Conservation (phyloP, 345 rosid genomes). For the Corchorus olitorius region DNA sequence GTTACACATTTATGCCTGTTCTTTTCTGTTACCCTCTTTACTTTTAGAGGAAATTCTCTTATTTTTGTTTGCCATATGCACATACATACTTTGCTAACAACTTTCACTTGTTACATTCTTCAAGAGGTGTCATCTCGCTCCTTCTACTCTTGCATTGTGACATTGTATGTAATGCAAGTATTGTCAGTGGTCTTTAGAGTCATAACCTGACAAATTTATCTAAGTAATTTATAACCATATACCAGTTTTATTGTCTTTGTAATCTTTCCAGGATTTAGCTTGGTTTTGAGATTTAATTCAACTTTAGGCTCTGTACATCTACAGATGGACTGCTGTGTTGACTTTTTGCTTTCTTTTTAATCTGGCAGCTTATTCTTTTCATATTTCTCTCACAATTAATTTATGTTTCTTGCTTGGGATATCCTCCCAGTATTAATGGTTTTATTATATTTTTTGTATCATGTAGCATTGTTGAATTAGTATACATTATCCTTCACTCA, state of each 20-base stretch:
- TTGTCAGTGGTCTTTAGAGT: neutral
- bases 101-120: neutral
- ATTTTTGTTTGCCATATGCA: neutral
- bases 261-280: neutral
- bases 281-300: neutral
- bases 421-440: neutral
- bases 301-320: neutral
- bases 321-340: neutral
- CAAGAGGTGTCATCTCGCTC: neutral
- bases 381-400: neutral
- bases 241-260: neutral
- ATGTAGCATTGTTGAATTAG: neutral
- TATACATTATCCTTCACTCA: neutral
- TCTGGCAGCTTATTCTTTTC: neutral
- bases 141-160: neutral
- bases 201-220: neutral
- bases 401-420: constrained; percentile 11
- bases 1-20: neutral
- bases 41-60: neutral
- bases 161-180: neutral
- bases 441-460: neutral
- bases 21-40: neutral
- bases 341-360: neutral
- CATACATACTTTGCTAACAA: neutral
- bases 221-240: neutral